A percentile compares a stretch with the other conserved stretches of the same genome.
phyloP scores from a whole-genome alignment of 2,329 filamentous ascomycete genomes.

The Sarocladium kiliense region DNA sequence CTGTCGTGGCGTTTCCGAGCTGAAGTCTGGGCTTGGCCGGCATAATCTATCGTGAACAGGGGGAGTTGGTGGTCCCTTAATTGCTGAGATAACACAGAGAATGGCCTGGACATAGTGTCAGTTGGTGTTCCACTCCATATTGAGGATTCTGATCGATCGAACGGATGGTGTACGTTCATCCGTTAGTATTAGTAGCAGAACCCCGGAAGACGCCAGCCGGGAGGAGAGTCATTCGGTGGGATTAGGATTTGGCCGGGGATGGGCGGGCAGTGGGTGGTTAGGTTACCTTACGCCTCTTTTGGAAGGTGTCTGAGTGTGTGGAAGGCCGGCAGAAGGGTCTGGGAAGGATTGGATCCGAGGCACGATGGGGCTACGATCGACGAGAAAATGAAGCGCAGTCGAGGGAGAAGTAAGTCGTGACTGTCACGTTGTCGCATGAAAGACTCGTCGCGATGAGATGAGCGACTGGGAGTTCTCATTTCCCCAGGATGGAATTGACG shows the following conservation, averaged over 20 bases:
- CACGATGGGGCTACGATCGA: not conserved
- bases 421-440: no score
- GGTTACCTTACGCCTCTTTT: constrained; percentile 8
- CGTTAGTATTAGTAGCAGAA: no score
- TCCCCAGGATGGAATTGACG: not conserved
- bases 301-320: constrained; percentile 5
- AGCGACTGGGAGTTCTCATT: not conserved
- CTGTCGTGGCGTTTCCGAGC: not conserved
- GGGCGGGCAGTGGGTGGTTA: not conserved
- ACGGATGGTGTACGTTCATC: no score
- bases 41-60: not conserved
- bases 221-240: not conserved
- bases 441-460: not conserved
- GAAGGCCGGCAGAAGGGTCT: constrained; percentile 8
- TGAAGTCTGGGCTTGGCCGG: constrained; percentile 2
- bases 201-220: not conserved
- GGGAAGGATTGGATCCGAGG: constrained; percentile 1
- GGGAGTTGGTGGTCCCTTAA: not conserved
- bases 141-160: no score
- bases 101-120: no score
- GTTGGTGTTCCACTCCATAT: no score
- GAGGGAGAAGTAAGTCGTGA: no score
- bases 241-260: not conserved
- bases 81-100: no score
- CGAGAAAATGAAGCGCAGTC: no score